These are phyloP conservation scores for Nicotiana noctiflora DNA, from an alignment of 257 asterid species.

Conservation along the genomic window DNA sequence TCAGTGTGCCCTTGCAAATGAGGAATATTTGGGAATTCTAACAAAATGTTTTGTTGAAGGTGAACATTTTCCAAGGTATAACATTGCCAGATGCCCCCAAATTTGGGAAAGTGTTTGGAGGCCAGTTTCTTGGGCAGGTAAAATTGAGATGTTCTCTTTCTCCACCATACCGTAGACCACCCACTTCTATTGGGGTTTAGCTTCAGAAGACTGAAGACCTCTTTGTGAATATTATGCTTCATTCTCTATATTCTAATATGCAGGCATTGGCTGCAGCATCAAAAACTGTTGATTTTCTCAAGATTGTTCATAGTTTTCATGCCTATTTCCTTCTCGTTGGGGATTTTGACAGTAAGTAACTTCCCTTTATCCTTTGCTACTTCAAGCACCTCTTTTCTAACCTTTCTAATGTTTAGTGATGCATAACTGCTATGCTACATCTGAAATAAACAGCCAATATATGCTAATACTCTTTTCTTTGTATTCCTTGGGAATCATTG, in stretches of 20 bases:
- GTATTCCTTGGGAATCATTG: background rate
- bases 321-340: constrained; percentile 86
- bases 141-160: constrained; percentile 11
- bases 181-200: background rate
- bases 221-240: background rate
- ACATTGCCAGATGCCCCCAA: constrained; percentile 81
- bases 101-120: constrained; percentile 90
- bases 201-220: constrained; percentile 8
- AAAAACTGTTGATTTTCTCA: constrained; percentile 90
- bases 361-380: background rate
- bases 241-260: constrained; percentile 13
- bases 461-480: background rate
- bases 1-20: background rate
- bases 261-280: constrained; percentile 99
- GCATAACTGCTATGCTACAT: background rate
- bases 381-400: background rate
- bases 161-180: background rate
- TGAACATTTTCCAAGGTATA: constrained; percentile 71
- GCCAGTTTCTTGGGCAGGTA: constrained; percentile 98
- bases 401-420: background rate
- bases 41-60: constrained; percentile 35
- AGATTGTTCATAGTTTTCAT: constrained; percentile 89
- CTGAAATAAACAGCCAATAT: background rate
- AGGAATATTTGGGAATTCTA: background rate
- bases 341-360: constrained; percentile 62